Conservation (phyloP, 441 rosid species). For the Theobroma grandiflorum region DNA sequence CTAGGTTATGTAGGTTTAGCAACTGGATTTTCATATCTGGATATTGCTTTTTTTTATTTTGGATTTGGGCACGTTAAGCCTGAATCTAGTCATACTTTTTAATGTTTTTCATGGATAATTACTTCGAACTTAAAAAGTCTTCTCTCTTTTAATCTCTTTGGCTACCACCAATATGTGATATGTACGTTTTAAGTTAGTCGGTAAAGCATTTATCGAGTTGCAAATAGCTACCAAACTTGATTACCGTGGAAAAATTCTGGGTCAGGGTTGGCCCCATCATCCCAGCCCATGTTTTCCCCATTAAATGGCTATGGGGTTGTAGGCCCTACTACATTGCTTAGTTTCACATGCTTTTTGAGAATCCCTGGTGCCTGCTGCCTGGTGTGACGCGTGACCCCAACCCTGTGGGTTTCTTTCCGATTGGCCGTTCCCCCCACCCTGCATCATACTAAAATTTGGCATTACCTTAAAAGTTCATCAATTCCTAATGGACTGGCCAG, state of each 20-base stretch:
- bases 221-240: background rate
- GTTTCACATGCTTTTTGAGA: conserved; percentile 28
- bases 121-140: background rate
- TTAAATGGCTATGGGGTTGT: background rate
- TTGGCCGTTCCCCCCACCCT: background rate
- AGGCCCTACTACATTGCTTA: conserved; percentile 9
- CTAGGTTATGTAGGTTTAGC: conserved; percentile 27
- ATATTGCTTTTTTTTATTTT: background rate
- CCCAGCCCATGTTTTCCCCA: background rate
- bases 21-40: background rate
- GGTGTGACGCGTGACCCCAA: background rate
- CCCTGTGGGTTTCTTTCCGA: background rate
- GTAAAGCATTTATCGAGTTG: too few relatives aligned
- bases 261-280: background rate
- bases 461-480: too few relatives aligned
- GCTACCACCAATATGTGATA: background rate
- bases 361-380: background rate
- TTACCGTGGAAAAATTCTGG: background rate
- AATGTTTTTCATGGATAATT: background rate
- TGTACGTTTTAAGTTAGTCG: too few relatives aligned
- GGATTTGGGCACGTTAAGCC: background rate
- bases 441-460: too few relatives aligned
- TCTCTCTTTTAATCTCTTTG: background rate
- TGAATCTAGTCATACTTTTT: background rate
- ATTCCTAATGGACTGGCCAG: too few relatives aligned